Percentiles rank a stretch among this genome's conserved stretches.
Evolutionary conservation across 2,329 filamentous ascomycete species (phyloP).

Genomic region (Myotisia sp.): DNA sequence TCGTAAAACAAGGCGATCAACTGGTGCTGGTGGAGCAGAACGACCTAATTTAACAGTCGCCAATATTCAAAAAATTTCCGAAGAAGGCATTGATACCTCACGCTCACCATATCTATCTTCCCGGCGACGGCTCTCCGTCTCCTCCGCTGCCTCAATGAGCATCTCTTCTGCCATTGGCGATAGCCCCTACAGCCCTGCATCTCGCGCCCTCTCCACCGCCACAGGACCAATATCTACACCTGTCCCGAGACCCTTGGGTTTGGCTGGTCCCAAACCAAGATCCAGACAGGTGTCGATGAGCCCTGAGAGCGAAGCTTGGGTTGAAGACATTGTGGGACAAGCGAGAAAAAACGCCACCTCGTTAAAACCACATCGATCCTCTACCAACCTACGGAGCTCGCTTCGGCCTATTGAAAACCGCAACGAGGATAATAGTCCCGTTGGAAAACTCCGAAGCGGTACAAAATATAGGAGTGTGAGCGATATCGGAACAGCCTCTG

Average conservation of each 20-base stretch:
- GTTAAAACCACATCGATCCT: slow-evolving; percentile 17
- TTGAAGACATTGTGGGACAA: slow-evolving; percentile 33
- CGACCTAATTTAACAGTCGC: slow-evolving; percentile 17
- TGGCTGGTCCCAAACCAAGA: slow-evolving; percentile 31
- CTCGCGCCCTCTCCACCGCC: slow-evolving; percentile 15
- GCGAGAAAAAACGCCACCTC: slow-evolving; percentile 27
- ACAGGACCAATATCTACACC: slow-evolving; percentile 19
- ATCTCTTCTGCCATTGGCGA: slow-evolving; percentile 19
- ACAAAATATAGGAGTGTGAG: slow-evolving; percentile 22
- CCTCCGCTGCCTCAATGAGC: slow-evolving; percentile 25
- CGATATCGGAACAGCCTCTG: slow-evolving; percentile 23
- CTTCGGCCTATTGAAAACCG: slow-evolving; percentile 6
- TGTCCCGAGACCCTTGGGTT: too few relatives aligned
- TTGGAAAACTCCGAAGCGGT: slow-evolving; percentile 1
- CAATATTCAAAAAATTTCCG: slow-evolving; percentile 18
- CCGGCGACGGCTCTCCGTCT: slow-evolving; percentile 25
- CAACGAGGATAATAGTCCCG: slow-evolving; percentile 2
- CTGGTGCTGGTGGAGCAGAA: slow-evolving; percentile 21
- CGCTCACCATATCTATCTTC: slow-evolving; percentile 19
- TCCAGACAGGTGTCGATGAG: slow-evolving; percentile 29
- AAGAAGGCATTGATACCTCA: slow-evolving; percentile 14
- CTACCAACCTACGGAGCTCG: slow-evolving; percentile 8
- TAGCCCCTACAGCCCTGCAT: slow-evolving; percentile 11
- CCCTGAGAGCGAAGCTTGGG: slow-evolving; percentile 35
- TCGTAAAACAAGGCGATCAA: slow-evolving; percentile 25